Conservation (phyloP, 2,329 filamentous ascomycete genomes). For the Colletotrichum abscissum region DNA sequence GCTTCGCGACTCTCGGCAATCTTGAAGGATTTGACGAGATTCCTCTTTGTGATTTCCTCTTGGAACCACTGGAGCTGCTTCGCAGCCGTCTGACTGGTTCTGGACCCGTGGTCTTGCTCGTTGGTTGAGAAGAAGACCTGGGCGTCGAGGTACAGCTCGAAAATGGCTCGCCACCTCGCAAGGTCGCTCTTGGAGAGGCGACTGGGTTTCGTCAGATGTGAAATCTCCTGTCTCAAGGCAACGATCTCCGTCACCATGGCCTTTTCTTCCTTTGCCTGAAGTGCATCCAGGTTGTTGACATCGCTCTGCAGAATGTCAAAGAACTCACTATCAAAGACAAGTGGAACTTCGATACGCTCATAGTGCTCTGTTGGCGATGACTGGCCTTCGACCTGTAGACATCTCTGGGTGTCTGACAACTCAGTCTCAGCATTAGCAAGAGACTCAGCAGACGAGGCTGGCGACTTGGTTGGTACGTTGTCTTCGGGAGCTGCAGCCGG, state of each 20-base stretch:
- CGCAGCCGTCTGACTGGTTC: slow-evolving; percentile 73
- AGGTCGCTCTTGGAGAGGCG: slow-evolving; percentile 74
- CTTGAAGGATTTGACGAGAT: slow-evolving; percentile 72
- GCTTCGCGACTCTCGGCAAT: slow-evolving; percentile 73
- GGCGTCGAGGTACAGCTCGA: slow-evolving; percentile 83
- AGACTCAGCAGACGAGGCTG: background rate
- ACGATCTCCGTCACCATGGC: slow-evolving; percentile 73
- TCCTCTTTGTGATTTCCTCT: slow-evolving; percentile 69
- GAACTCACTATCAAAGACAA: slow-evolving; percentile 83
- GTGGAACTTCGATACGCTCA: slow-evolving; percentile 74
- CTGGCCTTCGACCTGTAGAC: slow-evolving; percentile 11
- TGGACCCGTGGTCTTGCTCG: slow-evolving; percentile 76
- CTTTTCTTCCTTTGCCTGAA: slow-evolving; percentile 75
- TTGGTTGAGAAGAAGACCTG: slow-evolving; percentile 85
- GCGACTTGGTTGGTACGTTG: background rate
- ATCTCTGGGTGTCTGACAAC: slow-evolving; percentile 35
- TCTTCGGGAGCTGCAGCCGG: background rate
- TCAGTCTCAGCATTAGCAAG: background rate
- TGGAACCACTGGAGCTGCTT: slow-evolving; percentile 79
- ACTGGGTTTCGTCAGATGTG: slow-evolving; percentile 72
- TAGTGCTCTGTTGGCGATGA: background rate
- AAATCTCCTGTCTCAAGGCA: slow-evolving; percentile 72
- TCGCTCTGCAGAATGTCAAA: slow-evolving; percentile 81
- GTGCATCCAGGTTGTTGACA: slow-evolving; percentile 73
- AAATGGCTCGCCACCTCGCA: slow-evolving; percentile 82